These are phyloP conservation scores for Cynanchum wilfordii DNA, from an alignment of 257 asterid genomes.

Conservation along the genomic window DNA sequence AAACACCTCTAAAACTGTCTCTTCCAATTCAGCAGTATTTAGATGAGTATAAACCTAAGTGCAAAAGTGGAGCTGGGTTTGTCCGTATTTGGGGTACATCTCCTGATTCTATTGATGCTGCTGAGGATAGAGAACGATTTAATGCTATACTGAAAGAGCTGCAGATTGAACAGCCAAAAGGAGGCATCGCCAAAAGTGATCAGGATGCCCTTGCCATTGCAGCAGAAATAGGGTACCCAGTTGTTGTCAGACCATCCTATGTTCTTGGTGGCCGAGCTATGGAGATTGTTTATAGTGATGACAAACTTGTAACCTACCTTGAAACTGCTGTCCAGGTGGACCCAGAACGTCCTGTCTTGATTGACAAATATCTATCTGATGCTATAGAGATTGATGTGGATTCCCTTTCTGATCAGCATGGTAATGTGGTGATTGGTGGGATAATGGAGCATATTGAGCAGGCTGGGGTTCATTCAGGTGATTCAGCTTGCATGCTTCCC, in stretches of 20 bases:
- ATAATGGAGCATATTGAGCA: conserved; percentile 99
- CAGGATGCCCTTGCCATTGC: conserved; percentile 89
- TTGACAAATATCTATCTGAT: conserved; percentile 81
- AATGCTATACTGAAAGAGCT: conserved; percentile 74
- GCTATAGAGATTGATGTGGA: conserved; percentile 91
- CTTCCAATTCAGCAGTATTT: conserved; percentile 76
- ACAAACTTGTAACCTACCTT: conserved; percentile 71
- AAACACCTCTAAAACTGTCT: conserved; percentile 84
- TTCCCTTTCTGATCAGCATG: conserved; percentile 69
- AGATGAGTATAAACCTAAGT: conserved; percentile 55
- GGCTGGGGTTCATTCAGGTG: conserved; percentile 97
- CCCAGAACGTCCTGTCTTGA: conserved; percentile 90
- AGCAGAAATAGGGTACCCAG: conserved; percentile 84
- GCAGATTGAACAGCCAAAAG: conserved; percentile 90
- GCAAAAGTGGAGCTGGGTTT: conserved; percentile 55
- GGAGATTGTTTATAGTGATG: conserved; percentile 96
- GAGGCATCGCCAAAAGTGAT: conserved; percentile 94
- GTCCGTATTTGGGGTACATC: conserved; percentile 98
- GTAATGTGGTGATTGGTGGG: conserved; percentile 95
- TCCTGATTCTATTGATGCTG: conserved; percentile 94
- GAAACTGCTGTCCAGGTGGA: conserved; percentile 94
- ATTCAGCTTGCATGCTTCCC: conserved; percentile 96
- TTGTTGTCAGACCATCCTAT: conserved; percentile 94
- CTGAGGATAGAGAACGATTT: conserved; percentile 93
- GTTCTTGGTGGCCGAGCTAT: conserved; percentile 98